Percentiles rank a stretch among this genome's conserved stretches.
These are phyloP conservation scores for Verticillium nubilum DNA, from an alignment of 2,329 filamentous ascomycete genomes.

Conservation along the genomic window DNA sequence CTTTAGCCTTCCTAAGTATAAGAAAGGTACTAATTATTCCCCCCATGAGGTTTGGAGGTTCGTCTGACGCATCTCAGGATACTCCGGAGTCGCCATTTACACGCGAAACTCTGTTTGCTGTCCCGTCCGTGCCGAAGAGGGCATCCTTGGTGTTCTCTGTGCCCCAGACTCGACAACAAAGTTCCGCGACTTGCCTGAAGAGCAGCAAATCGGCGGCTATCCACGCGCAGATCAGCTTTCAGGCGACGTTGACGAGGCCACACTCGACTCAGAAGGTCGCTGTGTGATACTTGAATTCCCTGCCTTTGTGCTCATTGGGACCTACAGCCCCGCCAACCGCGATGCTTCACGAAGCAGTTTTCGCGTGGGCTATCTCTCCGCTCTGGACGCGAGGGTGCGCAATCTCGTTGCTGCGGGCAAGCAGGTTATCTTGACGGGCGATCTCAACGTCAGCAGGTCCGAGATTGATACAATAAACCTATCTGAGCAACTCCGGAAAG, in stretches of 20 bases:
- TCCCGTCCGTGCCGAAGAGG: conserved; percentile 88
- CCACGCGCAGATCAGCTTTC: conserved; percentile 64
- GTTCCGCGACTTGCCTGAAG: conserved; percentile 69
- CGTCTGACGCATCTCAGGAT: conserved; percentile 50
- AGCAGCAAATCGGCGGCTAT: conserved; percentile 84
- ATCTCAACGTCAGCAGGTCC: conserved; percentile 72
- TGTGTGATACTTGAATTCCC: conserved; percentile 91
- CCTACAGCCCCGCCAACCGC: conserved; percentile 86
- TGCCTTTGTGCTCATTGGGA: conserved; percentile 86
- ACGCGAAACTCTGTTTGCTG: conserved; percentile 81
- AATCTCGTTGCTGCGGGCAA: conserved; percentile 80
- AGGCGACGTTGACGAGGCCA: conserved; percentile 58
- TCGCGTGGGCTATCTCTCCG: conserved; percentile 70
- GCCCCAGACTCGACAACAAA: conserved; percentile 64
- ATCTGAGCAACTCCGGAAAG: conserved; percentile 65
- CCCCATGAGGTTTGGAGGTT: background rate
- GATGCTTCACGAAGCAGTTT: conserved; percentile 82
- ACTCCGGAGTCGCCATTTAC: conserved; percentile 93
- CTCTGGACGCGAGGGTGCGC: conserved; percentile 76
- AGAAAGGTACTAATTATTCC: conserved; percentile 63
- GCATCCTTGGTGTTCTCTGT: conserved; percentile 76
- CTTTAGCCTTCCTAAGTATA: conserved; percentile 88
- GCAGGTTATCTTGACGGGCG: conserved; percentile 77
- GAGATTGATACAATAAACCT: conserved; percentile 73
- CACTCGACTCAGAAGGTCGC: conserved; percentile 84